Base-by-base conservation (phyloP, 2,329 filamentous ascomycete genomes). In the Aureobasidium melanogenum region DNA sequence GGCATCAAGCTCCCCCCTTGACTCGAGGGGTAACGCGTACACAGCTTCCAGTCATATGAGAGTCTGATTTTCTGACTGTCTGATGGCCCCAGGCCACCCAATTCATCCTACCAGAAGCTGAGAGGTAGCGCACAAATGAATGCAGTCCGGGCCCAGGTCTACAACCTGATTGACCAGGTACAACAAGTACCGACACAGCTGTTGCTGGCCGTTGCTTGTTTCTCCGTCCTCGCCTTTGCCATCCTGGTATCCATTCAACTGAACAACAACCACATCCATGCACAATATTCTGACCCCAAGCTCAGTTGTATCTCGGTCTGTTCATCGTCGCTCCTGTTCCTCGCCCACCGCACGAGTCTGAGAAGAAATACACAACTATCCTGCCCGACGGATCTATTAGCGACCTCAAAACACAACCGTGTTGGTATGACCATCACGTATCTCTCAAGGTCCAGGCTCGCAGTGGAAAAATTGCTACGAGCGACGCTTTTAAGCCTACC, bases 281-380 rank as follows among this genome's bases (percentile, higher is more conserved):
- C 41, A 8, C 7, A 17, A 1, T 19, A 12, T 47, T 47, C 54
- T 57, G 32, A 57, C 41, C 1, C 9, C 2, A 14, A 38, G 10
- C 38, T 22, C 58, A 72, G 70, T 61, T 67, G 2, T 72, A 70
- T 59, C 63, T 68, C 10, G 48, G 86, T 63, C 82, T 97, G 52
- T 85, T 85, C 71, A 73, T 91, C 63, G 80, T 95, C 71, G 92
- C 92, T 9, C 92, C 92, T 17, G 84, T 86, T 55, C 94, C 94
- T 10, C 88, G 94, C 61, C 77, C 80, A 26, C 83, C 89, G 1
- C 79, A 86, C 36, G 80, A 83, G 4, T 90, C 89, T 34, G 94
- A 99, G 73, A 96, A 94, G 77, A 85, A 82, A 39, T 99, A 93
- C 78, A 82, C 85, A 52, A 95, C 90, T 4, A 87, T 91, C 43